Conservation (phyloP, 164 flowering plant genomes). For the Annona cherimola region DNA sequence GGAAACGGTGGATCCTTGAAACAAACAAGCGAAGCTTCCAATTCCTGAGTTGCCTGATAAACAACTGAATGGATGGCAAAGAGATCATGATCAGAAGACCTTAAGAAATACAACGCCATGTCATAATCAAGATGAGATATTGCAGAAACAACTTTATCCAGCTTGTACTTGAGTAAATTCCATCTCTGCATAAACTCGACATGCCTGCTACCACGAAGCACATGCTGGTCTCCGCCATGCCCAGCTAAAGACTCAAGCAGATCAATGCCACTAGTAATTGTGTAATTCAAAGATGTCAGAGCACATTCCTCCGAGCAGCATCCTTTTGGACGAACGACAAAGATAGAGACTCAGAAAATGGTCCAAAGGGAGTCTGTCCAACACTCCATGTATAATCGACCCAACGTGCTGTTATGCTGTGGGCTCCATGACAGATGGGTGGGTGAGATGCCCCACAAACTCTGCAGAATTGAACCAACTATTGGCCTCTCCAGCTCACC, state of each 20-base stretch:
- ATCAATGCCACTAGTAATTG: conserved; percentile 70
- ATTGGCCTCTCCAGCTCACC: conserved; percentile 84
- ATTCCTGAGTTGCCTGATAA: conserved; percentile 69
- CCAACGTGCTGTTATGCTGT: conserved; percentile 62
- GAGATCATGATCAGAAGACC: conserved; percentile 83
- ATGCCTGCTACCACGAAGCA: conserved; percentile 46
- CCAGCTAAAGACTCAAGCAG: conserved; percentile 64
- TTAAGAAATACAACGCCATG: conserved; percentile 61
- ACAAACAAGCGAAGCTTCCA: conserved; percentile 86
- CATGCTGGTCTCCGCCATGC: conserved; percentile 76
- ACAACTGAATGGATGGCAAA: conserved; percentile 75
- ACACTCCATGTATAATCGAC: conserved; percentile 97
- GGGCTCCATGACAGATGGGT: conserved; percentile 92
- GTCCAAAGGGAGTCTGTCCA: conserved; percentile 98
- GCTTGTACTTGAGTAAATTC: conserved; percentile 82
- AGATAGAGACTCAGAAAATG: conserved; percentile 70
- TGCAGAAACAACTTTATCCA: conserved; percentile 76
- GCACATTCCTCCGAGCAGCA: conserved; percentile 86
- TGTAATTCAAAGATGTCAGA: conserved; percentile 74
- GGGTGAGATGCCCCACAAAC: conserved; percentile 98
- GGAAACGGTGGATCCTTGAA: conserved; percentile 97
- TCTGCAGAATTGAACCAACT: conserved; percentile 88
- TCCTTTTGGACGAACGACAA: conserved; percentile 92
- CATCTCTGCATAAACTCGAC: conserved; percentile 76
- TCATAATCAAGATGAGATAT: conserved; percentile 85